phyloP scores from a whole-genome alignment of 192 early-diverging fungal species.

The Dimargaris cristalligena region DNA sequence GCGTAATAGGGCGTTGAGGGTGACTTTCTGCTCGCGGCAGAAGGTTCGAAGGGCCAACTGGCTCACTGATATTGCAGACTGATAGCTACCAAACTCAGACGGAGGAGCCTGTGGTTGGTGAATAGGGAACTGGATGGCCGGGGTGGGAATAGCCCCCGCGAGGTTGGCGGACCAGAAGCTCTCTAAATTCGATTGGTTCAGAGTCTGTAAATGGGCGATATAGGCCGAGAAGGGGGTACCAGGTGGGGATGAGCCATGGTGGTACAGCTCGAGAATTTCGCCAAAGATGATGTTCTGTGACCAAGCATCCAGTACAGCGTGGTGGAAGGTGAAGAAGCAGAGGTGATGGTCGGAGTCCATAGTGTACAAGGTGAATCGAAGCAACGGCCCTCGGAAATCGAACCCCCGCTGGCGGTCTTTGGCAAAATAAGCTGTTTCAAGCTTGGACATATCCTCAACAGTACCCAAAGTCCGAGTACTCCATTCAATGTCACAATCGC shows the following conservation, averaged over 20 bases:
- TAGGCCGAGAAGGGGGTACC: not conserved
- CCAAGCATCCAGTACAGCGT: not conserved
- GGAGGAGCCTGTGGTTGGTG: not conserved
- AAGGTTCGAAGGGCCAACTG: not conserved
- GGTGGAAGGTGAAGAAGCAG: not conserved
- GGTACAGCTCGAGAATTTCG: not conserved
- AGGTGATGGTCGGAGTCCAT: not conserved
- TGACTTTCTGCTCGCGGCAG: not conserved
- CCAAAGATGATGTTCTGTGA: not conserved
- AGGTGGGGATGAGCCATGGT: not conserved
- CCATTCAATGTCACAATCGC: no score
- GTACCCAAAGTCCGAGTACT: no score
- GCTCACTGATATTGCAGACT: no score
- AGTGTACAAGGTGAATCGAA: not conserved
- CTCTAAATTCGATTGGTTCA: not conserved
- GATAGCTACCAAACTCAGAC: not conserved
- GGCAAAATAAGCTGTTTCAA: not conserved
- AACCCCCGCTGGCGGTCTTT: not conserved
- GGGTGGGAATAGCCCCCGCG: not conserved
- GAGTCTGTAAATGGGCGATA: not conserved
- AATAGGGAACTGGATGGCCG: not conserved
- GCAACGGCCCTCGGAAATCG: not conserved
- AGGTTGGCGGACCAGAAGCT: not conserved
- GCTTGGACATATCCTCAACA: no score
- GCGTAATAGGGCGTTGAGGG: not conserved